Evolutionary conservation across 768 basidiomycete genomes (phyloP), one percentile per base, ranked within the genome.

Genomic region (Lentinula sp.): DNA sequence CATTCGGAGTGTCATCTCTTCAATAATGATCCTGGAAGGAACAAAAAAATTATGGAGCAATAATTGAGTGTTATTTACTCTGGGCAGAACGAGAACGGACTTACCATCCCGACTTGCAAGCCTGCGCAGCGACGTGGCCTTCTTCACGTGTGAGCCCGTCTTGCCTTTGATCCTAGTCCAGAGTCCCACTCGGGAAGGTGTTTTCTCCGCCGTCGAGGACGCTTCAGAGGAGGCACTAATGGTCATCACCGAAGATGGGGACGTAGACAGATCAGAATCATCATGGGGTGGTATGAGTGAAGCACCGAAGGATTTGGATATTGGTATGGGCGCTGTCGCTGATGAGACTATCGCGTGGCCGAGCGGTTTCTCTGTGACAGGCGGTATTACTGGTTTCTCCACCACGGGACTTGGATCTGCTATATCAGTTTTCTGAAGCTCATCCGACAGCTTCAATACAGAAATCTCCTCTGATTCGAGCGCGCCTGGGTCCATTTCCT

Each of bases 121-220:
- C 42, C 42, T 21, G 13, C 37, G 32, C 13, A 56, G 40, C 13
- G 55, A 55, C 37, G 61, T 57, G 39, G 49, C 60, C 6, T 46
- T 31, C 48, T 57, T 61, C 13, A 55, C 31, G 23, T 56, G 46
- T n/a, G 57, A 52, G 34, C 59, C 57, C 2, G 65, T 61, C 9
- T 63, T 65, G 23, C 63, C 59, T 48, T 68, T 68, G 59, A 70
- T 64, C 43, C 73, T 78, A 28, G 71, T 66, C 79, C 79, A 80
- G 3, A 80, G 64, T 18, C 73, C 68, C 13, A 59, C 21, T 3
- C 48, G 39, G 60, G 60, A 59, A 34, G 60, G 63, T 28, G 56
- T 62, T n/a, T 56, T 57, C 16, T 63, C 62, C 23, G 59, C 3
- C 4, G 1, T 50, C 15, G 42, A 32, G 16, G 48, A 8, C 10